Evolutionary conservation across 805 yeast species (phyloP).

Genomic region (Saccharomycopsis synnaedendra): DNA sequence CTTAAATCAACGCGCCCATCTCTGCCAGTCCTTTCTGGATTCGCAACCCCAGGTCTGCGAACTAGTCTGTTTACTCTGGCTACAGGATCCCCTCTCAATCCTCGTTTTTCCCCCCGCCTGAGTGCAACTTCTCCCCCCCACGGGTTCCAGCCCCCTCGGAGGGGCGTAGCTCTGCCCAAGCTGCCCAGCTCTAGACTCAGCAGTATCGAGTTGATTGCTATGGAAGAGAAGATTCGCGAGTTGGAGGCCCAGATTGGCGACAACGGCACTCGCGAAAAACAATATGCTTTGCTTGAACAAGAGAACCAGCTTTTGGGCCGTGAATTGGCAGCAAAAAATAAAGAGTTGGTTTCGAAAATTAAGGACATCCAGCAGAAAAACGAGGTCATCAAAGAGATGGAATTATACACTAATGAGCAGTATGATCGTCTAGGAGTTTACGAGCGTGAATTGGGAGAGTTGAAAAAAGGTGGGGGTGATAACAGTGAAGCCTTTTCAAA

Average conservation of each 20-base stretch:
- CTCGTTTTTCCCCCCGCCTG: constrained; percentile 5
- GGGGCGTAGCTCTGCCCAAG: neutral
- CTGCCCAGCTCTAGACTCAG: constrained; percentile 1
- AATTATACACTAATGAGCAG: constrained; percentile 12
- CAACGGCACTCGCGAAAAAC: constrained; percentile 13
- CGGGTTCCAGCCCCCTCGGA: constrained; percentile 12
- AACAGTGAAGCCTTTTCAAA: neutral
- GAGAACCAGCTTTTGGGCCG: constrained; percentile 11
- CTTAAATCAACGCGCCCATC: constrained; percentile 5
- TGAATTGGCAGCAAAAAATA: constrained; percentile 12
- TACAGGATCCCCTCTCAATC: constrained; percentile 11
- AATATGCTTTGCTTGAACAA: constrained; percentile 11
- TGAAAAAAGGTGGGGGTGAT: neutral
- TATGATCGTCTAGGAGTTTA: constrained; percentile 1
- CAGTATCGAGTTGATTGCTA: constrained; percentile 15
- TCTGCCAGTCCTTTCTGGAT: constrained; percentile 1
- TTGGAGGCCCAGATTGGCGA: constrained; percentile 5
- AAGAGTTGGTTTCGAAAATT: constrained; percentile 10
- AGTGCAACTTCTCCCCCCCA: constrained; percentile 1
- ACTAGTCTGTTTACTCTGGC: neutral
- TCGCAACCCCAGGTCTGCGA: constrained; percentile 2
- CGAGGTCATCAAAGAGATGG: constrained; percentile 14
- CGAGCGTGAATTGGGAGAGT: neutral
- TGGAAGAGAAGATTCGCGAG: constrained; percentile 16
- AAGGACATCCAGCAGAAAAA: constrained; percentile 15